These are phyloP conservation scores for Mycena rosella DNA, from an alignment of 768 basidiomycete species.

Conservation along the genomic window DNA sequence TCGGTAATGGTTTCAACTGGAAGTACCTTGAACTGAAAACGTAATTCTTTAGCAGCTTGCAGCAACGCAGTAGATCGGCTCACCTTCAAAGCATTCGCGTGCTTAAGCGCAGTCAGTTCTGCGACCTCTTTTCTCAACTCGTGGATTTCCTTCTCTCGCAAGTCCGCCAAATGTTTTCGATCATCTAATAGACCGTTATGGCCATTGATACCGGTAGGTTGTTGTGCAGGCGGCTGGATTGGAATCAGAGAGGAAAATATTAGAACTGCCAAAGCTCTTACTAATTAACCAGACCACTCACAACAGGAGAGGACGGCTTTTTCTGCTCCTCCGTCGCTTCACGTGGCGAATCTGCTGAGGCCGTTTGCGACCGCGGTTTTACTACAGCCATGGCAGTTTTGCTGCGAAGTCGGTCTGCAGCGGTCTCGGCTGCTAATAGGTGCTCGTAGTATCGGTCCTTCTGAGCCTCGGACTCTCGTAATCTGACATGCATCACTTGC, in stretches of 20 bases:
- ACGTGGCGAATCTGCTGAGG: constrained; percentile 45
- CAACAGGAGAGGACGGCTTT: constrained; percentile 75
- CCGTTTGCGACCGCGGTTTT: constrained; percentile 51
- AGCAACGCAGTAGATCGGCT: constrained; percentile 6
- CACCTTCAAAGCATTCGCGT: constrained; percentile 20
- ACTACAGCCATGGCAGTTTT: constrained; percentile 63
- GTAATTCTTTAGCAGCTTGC: neutral
- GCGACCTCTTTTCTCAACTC: constrained; percentile 62
- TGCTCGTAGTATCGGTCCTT: constrained; percentile 63
- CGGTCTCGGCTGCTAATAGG: constrained; percentile 69
- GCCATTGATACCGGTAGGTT: constrained; percentile 53
- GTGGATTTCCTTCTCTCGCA: constrained; percentile 59
- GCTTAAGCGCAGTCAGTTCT: constrained; percentile 13
- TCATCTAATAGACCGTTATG: constrained; percentile 52
- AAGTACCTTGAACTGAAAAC: constrained; percentile 54
- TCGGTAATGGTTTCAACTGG: constrained; percentile 62
- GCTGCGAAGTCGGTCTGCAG: constrained; percentile 72
- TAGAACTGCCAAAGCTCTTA: constrained; percentile 68
- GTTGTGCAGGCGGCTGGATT: constrained; percentile 52
- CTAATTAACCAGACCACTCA: constrained; percentile 79
- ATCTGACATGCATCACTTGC: constrained; percentile 58
- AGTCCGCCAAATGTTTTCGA: constrained; percentile 56
- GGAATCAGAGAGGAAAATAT: constrained; percentile 59
- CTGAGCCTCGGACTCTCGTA: constrained; percentile 64
- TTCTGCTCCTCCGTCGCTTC: constrained; percentile 61